Base-by-base conservation (phyloP, 23 red algal species). In the Porphyridium purpureum region DNA sequence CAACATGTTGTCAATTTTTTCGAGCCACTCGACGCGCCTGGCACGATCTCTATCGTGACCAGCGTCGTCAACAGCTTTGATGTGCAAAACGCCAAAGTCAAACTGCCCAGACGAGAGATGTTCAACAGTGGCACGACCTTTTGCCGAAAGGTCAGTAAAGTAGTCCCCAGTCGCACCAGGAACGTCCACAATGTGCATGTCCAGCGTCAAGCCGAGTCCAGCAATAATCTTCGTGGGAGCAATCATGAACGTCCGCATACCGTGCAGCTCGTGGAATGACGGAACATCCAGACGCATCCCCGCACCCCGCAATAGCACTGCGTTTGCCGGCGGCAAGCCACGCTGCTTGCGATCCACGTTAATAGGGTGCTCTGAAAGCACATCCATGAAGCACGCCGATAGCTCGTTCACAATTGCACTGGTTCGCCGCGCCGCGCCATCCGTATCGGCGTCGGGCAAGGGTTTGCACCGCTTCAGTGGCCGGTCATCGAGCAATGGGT, bases 61-160 rank as follows among this genome's bases (percentile, higher is more conserved):
- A 15, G 69, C 60, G 49, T 74, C 69, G 8, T 74, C 69, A 11
- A 74, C 69, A 23, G 69, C 69, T 30, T 74, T 74, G 41, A 74
- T 33, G 33, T 74, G 69, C 25, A 74, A 20, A 4, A 74, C 42
- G 21, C 69, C 69, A 4, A 74, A 48, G 20, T 74, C 31, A 17
- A 49, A 74, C 29, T 74, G 31, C 33, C 26, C 55, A 59, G 33
- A 34, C 38, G 62, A 19, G 7, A 48, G 17, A 5, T 46, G 23
- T 20, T 42, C 69, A 33, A 22, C 47, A 19, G n/a, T n/a, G n/a
- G 53, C 42, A 3, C n/a, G 15, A 15, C 55, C 69, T 30, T 74
- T 74, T 9, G 51, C 30, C n/a, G 24, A 2, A 15, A 60, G 17
- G 23, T 74, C 22, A 23, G 52, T 74, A 22, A 11, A 32, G n/a